Percentiles rank a stretch among this genome's conserved stretches.
Conservation (phyloP, 2,329 filamentous ascomycete genomes). For the Orbilia brochopaga region DNA sequence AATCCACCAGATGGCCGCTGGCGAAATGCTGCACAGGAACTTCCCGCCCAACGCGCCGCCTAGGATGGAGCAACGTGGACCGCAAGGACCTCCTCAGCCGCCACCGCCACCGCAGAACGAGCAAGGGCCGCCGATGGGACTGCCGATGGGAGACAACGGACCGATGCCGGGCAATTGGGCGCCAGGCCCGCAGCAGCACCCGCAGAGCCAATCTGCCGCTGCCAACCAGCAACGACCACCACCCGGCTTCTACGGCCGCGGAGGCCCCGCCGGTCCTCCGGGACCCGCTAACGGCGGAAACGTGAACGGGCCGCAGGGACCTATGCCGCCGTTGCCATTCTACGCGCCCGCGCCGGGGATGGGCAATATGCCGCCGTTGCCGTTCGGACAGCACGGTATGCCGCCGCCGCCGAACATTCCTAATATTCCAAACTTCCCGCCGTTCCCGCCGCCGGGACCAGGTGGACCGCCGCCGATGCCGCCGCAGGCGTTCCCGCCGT, state of each 20-base stretch:
- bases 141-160: slow-evolving; percentile 45
- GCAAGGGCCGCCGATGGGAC: slow-evolving; percentile 46
- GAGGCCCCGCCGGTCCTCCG: slow-evolving; percentile 42
- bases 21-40: slow-evolving; percentile 38
- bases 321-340: slow-evolving; percentile 49
- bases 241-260: slow-evolving; percentile 38
- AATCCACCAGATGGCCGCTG: slow-evolving; percentile 36
- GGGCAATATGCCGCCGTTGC: slow-evolving; percentile 43
- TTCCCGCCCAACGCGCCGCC: slow-evolving; percentile 40
- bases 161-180: slow-evolving; percentile 44
- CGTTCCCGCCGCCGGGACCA: slow-evolving; percentile 30
- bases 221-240: slow-evolving; percentile 42
- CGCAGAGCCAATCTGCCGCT: slow-evolving; percentile 26
- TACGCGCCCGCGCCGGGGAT: slow-evolving; percentile 40
- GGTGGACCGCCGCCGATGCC: slow-evolving; percentile 27
- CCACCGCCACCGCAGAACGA: slow-evolving; percentile 35
- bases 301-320: slow-evolving; percentile 39
- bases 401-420: slow-evolving; percentile 43
- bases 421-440: slow-evolving; percentile 43
- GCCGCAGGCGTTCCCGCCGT: slow-evolving; percentile 42
- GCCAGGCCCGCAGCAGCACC: slow-evolving; percentile 37
- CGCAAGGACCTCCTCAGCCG: slow-evolving; percentile 37
- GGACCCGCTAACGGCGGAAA: slow-evolving; percentile 42
- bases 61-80: slow-evolving; percentile 43
- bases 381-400: slow-evolving; percentile 48